Base-by-base conservation (phyloP, 768 basidiomycete species). In the Gloeophyllum trabeum region DNA sequence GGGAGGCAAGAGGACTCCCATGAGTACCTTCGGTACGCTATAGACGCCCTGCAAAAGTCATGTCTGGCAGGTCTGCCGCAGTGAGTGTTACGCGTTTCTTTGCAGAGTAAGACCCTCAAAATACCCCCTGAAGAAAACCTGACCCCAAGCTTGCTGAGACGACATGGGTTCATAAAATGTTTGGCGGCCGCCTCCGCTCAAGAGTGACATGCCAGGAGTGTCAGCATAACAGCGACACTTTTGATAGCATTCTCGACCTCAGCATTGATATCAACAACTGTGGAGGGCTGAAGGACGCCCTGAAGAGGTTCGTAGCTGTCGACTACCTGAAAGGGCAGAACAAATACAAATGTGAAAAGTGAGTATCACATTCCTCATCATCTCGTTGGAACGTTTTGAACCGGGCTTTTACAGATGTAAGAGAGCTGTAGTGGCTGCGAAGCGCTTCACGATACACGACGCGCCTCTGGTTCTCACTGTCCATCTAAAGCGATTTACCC, bases 321-420 rank as follows among this genome's bases (percentile, higher is more conserved):
- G 96, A 99, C 55, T 67, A 73, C 47, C 61, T 99, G 47, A 86
- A 78, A 47, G 96, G 94, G 0, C 77, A 80, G 4, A 90, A 99
- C 68, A 93, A 93, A 64, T 99, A 99, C 61, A 90, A 93, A 58
- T 99, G 96, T 61, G 96, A 99, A 63, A 97, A 90, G 91, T 96
- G 56, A 53, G 86, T 71, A 26, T 24, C n/a, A 12, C 39, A 32
- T 23, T 5, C 5, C 22, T 36, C 10, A 16, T 10, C 28, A 10
- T 32, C 28, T 28, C 32, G 19, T 22, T 5, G 13, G 16, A 19
- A 21, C 7, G 42, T 37, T 43, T 18, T 13, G 23, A 12, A 40
- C 39, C 23, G 3, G 43, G n/a, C 21, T 12, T 21, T 25, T 25
- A 3, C 50, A 96, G 93, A 55, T 99, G 96, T 69, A 93, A 94